Base-by-base conservation (phyloP, 257 asterid species). In the Verbascum thapsus region DNA sequence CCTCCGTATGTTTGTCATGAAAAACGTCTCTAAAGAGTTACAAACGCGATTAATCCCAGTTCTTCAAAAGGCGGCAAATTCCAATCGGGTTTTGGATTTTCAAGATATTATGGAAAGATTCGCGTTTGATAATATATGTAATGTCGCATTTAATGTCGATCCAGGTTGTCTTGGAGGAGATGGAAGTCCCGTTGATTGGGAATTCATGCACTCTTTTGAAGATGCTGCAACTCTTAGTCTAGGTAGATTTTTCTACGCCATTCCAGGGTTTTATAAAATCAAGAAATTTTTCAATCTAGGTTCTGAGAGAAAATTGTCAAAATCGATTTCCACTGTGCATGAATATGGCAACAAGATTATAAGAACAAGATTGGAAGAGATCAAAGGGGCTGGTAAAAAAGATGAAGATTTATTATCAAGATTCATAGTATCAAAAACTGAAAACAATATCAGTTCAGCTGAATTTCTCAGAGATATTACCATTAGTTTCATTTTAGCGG, bases 401-500 rank as follows among this genome's bases (percentile, higher is more conserved):
- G 88, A 80, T 2, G 95, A 84, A 50, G 98, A 91, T 73, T 50
- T 91, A 34, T 12, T 91, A 10, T 86, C 98, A 3, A 74, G 96
- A 71, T 88, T 91, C 71, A 81, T 91, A 0, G 78, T 61, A 7
- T 1, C 32, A 26, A 26, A 26, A 26, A 66, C 76, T 12, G 35
- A 61, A 11, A 81, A 81, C 5, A 72, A 79, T 50, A 26, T 26
- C n/a, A n/a, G n/a, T n/a, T 86, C 98, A 17, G 58, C 73, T 8
- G 73, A 81, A 6, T 87, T 76, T 49, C 83, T 92, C 0, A 72
- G 99, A 73, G 97, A 92, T 26, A 82, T 87, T n/a, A 78, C 83
- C 23, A 85, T 89, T 2, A 92, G 97, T 71, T 82, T 89, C 76
- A 89, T 92, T 53, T 66, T 92, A 67, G 99, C 99, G 0, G 99